Conservation (phyloP, 2,329 filamentous ascomycete genomes). For the Macrophomina phaseolina region DNA sequence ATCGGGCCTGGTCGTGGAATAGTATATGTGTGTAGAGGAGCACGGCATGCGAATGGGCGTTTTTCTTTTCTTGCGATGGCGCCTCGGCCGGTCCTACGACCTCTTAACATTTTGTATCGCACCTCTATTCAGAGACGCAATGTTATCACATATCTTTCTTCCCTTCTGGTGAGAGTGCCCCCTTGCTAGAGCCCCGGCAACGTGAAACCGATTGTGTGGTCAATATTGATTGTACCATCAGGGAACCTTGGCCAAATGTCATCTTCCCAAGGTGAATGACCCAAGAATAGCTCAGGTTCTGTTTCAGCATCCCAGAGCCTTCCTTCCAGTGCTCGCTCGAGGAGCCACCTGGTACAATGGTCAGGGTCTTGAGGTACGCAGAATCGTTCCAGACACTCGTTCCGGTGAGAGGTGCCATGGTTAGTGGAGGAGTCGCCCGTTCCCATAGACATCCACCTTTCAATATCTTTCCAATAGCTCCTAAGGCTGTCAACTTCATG, state of each 20-base stretch:
- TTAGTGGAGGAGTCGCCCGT: not conserved
- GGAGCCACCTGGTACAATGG: not conserved
- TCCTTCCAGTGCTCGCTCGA: not conserved
- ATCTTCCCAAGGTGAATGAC: not conserved
- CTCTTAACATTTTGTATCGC: too few relatives aligned
- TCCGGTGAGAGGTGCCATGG: not conserved
- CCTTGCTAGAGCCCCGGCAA: not conserved
- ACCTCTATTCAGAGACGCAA: too few relatives aligned
- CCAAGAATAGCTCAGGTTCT: not conserved
- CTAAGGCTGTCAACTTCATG: not conserved
- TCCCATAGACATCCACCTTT: constrained; percentile 10
- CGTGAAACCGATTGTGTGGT: not conserved
- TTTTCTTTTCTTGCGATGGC: too few relatives aligned
- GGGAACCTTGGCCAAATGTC: not conserved
- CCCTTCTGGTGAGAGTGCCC: not conserved
- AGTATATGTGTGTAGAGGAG: not conserved
- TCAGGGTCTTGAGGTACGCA: not conserved
- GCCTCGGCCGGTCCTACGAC: too few relatives aligned
- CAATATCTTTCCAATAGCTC: not conserved
- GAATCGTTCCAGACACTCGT: not conserved
- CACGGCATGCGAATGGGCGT: not conserved
- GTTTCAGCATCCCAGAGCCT: not conserved
- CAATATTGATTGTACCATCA: not conserved
- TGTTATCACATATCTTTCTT: not conserved
- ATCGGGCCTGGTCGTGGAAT: constrained; percentile 53